phyloP scores from a whole-genome alignment of 2,329 filamentous ascomycete genomes.

The Sporothrix luriei region DNA sequence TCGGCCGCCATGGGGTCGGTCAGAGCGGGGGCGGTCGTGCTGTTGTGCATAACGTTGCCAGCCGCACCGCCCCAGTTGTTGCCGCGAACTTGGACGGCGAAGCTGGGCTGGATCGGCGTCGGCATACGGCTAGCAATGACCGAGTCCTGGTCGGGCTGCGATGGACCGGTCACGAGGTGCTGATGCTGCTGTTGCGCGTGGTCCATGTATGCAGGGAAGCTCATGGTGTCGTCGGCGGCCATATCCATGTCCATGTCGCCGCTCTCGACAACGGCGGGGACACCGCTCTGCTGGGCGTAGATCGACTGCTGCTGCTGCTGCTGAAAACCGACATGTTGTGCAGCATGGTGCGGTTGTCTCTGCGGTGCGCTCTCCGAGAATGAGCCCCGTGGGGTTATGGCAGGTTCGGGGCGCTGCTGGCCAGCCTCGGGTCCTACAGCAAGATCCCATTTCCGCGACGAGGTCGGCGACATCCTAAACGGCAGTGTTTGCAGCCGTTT shows the following conservation, averaged over 20 bases:
- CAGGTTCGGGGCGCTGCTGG: slow-evolving; percentile 41
- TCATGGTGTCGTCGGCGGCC: slow-evolving; percentile 47
- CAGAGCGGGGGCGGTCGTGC: not conserved
- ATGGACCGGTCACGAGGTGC: slow-evolving; percentile 41
- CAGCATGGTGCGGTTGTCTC: slow-evolving; percentile 26
- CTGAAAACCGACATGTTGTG: slow-evolving; percentile 17
- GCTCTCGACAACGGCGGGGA: slow-evolving; percentile 32
- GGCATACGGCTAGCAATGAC: slow-evolving; percentile 55
- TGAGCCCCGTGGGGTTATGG: slow-evolving; percentile 48
- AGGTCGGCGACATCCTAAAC: slow-evolving; percentile 51
- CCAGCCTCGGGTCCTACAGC: slow-evolving; percentile 35
- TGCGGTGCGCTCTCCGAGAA: slow-evolving; percentile 44
- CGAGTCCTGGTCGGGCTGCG: slow-evolving; percentile 43
- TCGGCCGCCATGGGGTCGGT: slow-evolving; percentile 18
- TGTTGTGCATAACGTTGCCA: slow-evolving; percentile 40
- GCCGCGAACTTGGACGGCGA: slow-evolving; percentile 59
- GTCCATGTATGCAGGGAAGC: not conserved
- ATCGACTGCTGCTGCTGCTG: slow-evolving; percentile 32
- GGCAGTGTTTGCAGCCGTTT: slow-evolving; percentile 60
- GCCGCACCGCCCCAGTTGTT: slow-evolving; percentile 51
- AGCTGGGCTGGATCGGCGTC: slow-evolving; percentile 62
- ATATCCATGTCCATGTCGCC: slow-evolving; percentile 56
- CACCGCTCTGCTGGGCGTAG: slow-evolving; percentile 39
- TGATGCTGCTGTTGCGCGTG: slow-evolving; percentile 26
- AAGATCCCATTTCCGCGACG: slow-evolving; percentile 45